Evolutionary conservation across 2,329 filamentous ascomycete genomes (phyloP).

Genomic region (Arthrobotrys sphaeroides): DNA sequence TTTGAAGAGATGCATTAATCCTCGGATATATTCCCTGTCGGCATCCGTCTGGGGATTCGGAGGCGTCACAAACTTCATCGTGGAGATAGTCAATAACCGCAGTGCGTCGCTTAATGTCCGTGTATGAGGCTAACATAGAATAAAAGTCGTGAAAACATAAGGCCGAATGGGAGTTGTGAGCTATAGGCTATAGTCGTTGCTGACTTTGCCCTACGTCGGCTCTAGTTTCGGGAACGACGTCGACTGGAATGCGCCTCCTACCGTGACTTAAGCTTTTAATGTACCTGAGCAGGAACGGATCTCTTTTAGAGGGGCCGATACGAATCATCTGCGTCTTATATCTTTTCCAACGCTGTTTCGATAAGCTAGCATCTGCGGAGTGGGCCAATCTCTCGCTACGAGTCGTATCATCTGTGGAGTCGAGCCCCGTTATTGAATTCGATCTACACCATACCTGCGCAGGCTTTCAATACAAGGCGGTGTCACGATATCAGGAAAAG

Average conservation of each 20-base stretch:
- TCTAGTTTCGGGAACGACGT: neutral
- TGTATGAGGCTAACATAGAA: neutral
- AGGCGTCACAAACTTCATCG: conserved; percentile 37
- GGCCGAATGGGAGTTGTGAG: too few species aligned
- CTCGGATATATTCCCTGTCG: conserved; percentile 34
- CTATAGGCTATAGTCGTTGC: too few species aligned
- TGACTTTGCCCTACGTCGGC: too few species aligned
- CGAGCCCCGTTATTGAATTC: neutral
- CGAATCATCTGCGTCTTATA: conserved; percentile 18
- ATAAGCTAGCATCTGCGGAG: neutral
- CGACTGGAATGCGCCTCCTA: too few species aligned
- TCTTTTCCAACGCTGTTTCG: neutral
- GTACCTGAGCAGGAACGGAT: neutral
- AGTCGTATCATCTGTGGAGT: neutral
- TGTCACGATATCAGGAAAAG: conserved; percentile 7
- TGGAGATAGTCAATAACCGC: neutral
- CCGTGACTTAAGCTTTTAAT: neutral
- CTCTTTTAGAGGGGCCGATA: neutral
- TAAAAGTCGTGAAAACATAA: too few species aligned
- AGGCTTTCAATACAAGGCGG: conserved; percentile 3
- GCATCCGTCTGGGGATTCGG: conserved; percentile 44
- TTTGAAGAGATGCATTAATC: conserved; percentile 31
- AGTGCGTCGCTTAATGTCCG: neutral
- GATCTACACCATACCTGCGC: neutral
- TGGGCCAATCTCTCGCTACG: neutral